Evolutionary conservation across 2,329 filamentous ascomycete genomes (phyloP).

Genomic region (Xylariaceae sp.): DNA sequence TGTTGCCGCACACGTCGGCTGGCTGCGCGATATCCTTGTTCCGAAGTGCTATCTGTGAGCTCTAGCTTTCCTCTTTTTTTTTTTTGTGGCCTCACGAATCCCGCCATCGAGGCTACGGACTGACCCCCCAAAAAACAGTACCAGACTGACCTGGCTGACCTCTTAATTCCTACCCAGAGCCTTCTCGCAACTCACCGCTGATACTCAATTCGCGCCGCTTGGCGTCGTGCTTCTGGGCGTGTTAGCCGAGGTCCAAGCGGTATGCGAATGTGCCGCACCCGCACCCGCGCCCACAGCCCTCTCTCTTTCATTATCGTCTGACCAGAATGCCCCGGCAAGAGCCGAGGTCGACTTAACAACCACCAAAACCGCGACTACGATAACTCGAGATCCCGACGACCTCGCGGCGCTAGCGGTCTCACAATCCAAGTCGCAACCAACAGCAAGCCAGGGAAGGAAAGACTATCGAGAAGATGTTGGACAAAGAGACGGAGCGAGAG

Average conservation of each 20-base stretch:
- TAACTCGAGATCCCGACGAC: background rate
- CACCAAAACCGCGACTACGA: background rate
- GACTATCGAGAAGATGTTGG: background rate
- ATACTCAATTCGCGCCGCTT: conserved; percentile 66
- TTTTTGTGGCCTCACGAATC: background rate
- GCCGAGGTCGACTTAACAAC: background rate
- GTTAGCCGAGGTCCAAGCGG: conserved; percentile 52
- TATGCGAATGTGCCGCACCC: conserved; percentile 35
- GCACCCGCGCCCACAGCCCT: background rate
- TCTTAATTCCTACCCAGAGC: conserved; percentile 35
- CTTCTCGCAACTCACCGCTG: conserved; percentile 65
- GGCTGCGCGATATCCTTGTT: conserved; percentile 37
- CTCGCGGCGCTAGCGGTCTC: background rate
- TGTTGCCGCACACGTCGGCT: conserved; percentile 29
- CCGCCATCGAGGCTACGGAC: too few species aligned
- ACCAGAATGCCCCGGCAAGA: background rate
- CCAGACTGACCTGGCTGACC: conserved; percentile 1
- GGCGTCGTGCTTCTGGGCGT: conserved; percentile 63
- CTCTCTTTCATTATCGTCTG: background rate
- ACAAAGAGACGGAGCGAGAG: background rate
- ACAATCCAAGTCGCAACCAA: background rate
- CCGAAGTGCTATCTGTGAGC: conserved; percentile 42
- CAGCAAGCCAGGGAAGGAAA: background rate
- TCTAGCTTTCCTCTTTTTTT: background rate
- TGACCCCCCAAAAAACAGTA: background rate